Conservation (phyloP, 306 rosid genomes). For the Crataegus laevigata region DNA sequence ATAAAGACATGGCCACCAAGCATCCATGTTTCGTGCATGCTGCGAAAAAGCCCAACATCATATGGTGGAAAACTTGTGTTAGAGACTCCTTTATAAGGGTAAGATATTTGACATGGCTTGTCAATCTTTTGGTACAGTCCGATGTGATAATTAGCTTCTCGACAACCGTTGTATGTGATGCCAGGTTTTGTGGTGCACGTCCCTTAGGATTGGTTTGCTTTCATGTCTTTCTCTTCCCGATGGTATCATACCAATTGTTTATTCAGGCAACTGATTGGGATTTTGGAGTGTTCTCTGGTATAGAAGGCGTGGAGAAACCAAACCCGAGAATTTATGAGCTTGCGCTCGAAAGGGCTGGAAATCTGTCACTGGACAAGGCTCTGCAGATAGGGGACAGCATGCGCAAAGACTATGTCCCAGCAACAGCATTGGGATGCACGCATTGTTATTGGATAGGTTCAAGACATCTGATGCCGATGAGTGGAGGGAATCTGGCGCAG, state of each 20-base stretch:
- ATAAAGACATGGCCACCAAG: slow-evolving; percentile 76
- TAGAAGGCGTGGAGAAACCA: slow-evolving; percentile 91
- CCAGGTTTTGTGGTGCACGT: background rate
- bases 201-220: background rate
- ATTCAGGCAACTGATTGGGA: slow-evolving; percentile 95
- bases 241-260: background rate
- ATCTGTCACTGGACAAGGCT: slow-evolving; percentile 51
- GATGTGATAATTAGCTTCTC: background rate
- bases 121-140: slow-evolving; percentile 3
- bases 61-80: slow-evolving; percentile 95
- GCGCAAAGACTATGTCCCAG: slow-evolving; percentile 82
- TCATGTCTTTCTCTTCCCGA: background rate
- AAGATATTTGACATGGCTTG: slow-evolving; percentile 26
- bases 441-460: slow-evolving; percentile 72
- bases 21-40: slow-evolving; percentile 84
- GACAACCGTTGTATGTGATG: slow-evolving; percentile 2
- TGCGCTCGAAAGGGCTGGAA: slow-evolving; percentile 79
- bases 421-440: slow-evolving; percentile 88
- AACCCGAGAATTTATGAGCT: slow-evolving; percentile 69
- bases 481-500: slow-evolving; percentile 76
- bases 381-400: slow-evolving; percentile 90
- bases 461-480: slow-evolving; percentile 77
- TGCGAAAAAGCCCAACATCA: slow-evolving; percentile 80
- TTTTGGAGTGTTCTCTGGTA: slow-evolving; percentile 92
- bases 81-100: slow-evolving; percentile 86